Base-by-base conservation (phyloP, 805 yeast species). In the Candida pini region DNA sequence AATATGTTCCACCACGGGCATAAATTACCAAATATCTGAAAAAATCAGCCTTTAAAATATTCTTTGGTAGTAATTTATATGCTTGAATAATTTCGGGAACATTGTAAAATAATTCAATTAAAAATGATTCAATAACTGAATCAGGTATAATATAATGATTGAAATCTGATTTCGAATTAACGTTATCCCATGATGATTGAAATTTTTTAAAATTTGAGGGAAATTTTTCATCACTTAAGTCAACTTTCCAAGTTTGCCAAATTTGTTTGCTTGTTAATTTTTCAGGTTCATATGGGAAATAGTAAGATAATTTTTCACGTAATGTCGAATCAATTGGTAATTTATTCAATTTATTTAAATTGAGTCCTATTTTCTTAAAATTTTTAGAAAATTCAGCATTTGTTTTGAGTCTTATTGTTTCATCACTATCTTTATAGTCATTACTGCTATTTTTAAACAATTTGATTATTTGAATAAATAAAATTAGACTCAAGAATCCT, bases 211-310 rank as follows among this genome's bases (percentile, higher is more conserved):
- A 80, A 21, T 59, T 54, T 9, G 65, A 49, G 15, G 85, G 83
- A 52, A 86, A 79, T 10, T 66, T 53, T 15, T 63, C 65, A 43
- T 81, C 81, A 26, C 67, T 66, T 31, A 71, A 50, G 13, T 75
- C 76, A 31, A 71, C 77, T 60, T 88, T 90, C 96, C 97, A 90
- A 1, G 96, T 79, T 60, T 90, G 97, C 96, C 97, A 90, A 26
- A 90, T 76, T 45, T 74, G 73, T 15, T 79, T 82, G 0, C 96
- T 94, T 38, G 88, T 74, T 20, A 74, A 73, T 21, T 70, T 64
- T 4, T 62, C 39, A 2, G 78, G 64, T 40, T 81, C 81, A 60
- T 89, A 90, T 0, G 96, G 95, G 53, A 76, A 84, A 46, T 81
- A 72, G 53, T 60, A 76, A 14, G 81, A 68, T 41, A 89, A 66